phyloP scores from a whole-genome alignment of 1,284 basidiomycete genomes.

The Sparassis latifolia region DNA sequence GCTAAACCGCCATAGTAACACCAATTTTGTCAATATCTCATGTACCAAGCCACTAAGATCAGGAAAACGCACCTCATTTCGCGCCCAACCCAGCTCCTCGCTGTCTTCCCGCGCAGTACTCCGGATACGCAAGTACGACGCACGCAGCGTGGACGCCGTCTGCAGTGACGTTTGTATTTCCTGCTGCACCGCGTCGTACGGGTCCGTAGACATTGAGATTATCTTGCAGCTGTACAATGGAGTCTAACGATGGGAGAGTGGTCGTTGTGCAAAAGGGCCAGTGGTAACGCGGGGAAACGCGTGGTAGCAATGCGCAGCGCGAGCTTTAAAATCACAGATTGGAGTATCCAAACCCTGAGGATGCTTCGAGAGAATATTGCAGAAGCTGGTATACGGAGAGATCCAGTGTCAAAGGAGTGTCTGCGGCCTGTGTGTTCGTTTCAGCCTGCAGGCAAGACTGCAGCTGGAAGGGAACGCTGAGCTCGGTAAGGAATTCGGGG shows the following conservation, averaged over 20 bases:
- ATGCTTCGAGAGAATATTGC: too few species aligned
- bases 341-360: too few species aligned
- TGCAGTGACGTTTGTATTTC: conserved; percentile 71
- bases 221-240: background rate
- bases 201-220: conserved; percentile 61
- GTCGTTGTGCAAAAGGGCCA: background rate
- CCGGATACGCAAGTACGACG: conserved; percentile 73
- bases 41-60: background rate
- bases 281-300: background rate
- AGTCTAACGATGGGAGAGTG: background rate
- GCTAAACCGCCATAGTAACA: conserved; percentile 30
- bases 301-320: background rate
- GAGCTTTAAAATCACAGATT: background rate
- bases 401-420: too few species aligned
- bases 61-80: conserved; percentile 53
- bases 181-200: conserved; percentile 74
- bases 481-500: too few species aligned
- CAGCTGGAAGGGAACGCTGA: too few species aligned
- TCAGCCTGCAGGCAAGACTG: too few species aligned
- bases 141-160: conserved; percentile 58
- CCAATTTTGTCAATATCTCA: background rate
- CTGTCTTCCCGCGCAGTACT: conserved; percentile 61
- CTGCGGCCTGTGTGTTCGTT: too few species aligned
- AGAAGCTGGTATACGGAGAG: too few species aligned
- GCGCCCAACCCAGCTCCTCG: conserved; percentile 68